Conservation (phyloP, 371 early-diverging fungal genomes). For the Mucor sp. region DNA sequence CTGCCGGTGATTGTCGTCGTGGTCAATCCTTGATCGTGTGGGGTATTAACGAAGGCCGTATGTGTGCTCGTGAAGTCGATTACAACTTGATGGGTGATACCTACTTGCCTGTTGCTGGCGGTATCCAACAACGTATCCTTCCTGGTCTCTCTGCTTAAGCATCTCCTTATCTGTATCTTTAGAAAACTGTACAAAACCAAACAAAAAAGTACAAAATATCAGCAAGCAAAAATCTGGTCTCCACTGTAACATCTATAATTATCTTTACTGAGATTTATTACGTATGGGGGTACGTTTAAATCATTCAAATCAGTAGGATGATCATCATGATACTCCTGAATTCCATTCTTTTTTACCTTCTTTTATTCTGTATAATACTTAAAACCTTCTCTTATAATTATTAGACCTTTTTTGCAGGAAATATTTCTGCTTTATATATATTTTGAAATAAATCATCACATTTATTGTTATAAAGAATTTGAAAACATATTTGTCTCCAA, state of each 20-base stretch:
- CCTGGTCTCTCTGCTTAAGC: constrained; percentile 4
- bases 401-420: too few species aligned
- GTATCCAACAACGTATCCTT: constrained; percentile 56
- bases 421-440: too few species aligned
- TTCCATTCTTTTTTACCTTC: too few species aligned
- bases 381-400: too few species aligned
- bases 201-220: not conserved
- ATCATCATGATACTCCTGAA: too few species aligned
- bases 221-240: not conserved
- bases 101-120: constrained; percentile 70
- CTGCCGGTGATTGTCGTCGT: constrained; percentile 96
- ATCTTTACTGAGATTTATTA: not conserved
- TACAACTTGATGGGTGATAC: constrained; percentile 74
- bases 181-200: not conserved
- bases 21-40: constrained; percentile 96
- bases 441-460: too few species aligned
- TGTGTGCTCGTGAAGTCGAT: constrained; percentile 94
- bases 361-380: too few species aligned
- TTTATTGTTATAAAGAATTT: too few species aligned
- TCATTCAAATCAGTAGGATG: too few species aligned
- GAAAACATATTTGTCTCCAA: too few species aligned
- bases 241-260: not conserved
- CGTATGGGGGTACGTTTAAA: constrained; percentile 6
- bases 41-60: constrained; percentile 97
- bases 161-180: not conserved